Percentiles rank a stretch among this genome's conserved stretches.
Conservation (phyloP, 192 early-diverging fungal genomes). For the Spinellus fusiger region DNA sequence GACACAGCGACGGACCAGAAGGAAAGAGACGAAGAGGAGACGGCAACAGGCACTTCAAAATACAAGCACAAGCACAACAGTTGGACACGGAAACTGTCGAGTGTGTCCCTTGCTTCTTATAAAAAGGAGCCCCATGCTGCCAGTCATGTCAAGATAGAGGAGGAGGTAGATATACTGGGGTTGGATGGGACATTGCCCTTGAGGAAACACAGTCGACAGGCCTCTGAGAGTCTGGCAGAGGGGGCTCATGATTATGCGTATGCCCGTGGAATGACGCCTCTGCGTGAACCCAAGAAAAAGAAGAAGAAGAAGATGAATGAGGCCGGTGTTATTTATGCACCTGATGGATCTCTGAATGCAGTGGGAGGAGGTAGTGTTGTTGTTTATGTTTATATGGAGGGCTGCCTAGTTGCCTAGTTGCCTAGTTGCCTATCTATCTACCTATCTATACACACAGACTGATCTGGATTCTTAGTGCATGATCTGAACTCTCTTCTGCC, state of each 20-base stretch:
- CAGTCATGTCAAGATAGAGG: conserved; percentile 27
- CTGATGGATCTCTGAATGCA: conserved; percentile 18
- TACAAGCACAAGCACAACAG: background rate
- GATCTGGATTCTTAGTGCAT: background rate
- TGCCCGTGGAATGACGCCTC: conserved; percentile 15
- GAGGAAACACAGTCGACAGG: conserved; percentile 8
- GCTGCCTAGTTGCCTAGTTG: too few relatives aligned
- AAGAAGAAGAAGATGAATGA: conserved; percentile 31
- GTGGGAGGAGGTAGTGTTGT: conserved; percentile 14
- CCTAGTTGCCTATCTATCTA: too few relatives aligned
- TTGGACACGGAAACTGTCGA: conserved; percentile 1
- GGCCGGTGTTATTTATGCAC: conserved; percentile 20
- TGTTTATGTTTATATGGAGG: background rate
- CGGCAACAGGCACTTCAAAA: background rate
- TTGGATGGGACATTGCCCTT: conserved; percentile 9
- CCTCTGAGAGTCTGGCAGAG: conserved; percentile 9
- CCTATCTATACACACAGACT: too few relatives aligned
- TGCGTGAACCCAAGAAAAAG: conserved; percentile 12
- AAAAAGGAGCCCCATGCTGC: background rate
- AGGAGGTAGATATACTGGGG: conserved; percentile 36
- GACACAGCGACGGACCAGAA: background rate
- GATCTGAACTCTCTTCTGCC: conserved; percentile 12
- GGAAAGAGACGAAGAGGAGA: background rate
- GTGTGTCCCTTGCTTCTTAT: background rate
- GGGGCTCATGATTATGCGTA: conserved; percentile 11